These are phyloP conservation scores for Amaranthus cruentus DNA, from an alignment of 148 eudicot genomes.

Conservation along the genomic window DNA sequence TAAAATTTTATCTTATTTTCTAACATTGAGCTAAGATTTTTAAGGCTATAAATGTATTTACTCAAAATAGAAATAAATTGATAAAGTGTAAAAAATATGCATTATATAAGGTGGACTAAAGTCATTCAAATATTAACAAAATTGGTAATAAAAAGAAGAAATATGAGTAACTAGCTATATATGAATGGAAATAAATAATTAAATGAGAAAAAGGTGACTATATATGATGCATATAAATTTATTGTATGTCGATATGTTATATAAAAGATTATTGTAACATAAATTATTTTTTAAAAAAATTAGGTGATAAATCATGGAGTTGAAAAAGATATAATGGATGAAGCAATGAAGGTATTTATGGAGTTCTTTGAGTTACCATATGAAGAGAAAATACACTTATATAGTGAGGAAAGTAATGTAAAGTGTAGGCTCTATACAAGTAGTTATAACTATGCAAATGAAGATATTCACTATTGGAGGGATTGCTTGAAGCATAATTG, in stretches of 20 bases:
- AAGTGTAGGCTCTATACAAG: slow-evolving; percentile 44
- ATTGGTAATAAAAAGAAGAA: too few species aligned
- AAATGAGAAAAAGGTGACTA: background rate
- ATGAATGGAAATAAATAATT: too few species aligned
- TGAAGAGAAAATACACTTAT: slow-evolving; percentile 38
- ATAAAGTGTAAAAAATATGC: too few species aligned
- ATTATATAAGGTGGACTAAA: too few species aligned
- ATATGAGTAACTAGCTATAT: too few species aligned
- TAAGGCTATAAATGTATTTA: too few species aligned
- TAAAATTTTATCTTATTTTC: too few species aligned
- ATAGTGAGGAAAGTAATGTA: slow-evolving; percentile 24
- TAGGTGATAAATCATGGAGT: slow-evolving; percentile 70
- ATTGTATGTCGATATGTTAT: background rate
- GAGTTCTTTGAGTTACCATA: slow-evolving; percentile 45
- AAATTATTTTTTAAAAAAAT: background rate
- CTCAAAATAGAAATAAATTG: too few species aligned
- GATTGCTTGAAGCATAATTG: slow-evolving; percentile 48
- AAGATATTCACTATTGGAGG: slow-evolving; percentile 53
- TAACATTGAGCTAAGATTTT: too few species aligned
- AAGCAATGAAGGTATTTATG: slow-evolving; percentile 33
- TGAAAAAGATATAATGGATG: slow-evolving; percentile 23
- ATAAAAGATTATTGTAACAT: background rate
- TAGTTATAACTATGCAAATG: slow-evolving; percentile 30
- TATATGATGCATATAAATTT: background rate
- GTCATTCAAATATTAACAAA: too few species aligned